These are phyloP conservation scores for Chrysanthemum makinoi DNA, from an alignment of 129 eudicot genomes.

Conservation along the genomic window DNA sequence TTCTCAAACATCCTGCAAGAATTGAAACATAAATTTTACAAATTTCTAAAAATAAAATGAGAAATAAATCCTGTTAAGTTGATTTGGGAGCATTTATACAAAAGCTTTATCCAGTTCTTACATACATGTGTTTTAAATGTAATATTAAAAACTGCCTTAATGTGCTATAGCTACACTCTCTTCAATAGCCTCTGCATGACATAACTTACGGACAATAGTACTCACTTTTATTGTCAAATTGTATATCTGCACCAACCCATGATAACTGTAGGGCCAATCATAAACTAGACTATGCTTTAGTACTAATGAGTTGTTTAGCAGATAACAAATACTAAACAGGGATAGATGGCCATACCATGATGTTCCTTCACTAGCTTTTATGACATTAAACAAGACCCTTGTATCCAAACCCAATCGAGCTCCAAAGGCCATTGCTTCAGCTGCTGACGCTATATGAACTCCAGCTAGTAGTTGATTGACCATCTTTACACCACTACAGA, in stretches of 20 bases:
- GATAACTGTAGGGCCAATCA: constrained; percentile 6
- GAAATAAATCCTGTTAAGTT: too few relatives aligned
- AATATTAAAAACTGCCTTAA: too few relatives aligned
- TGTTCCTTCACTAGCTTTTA: constrained; percentile 73
- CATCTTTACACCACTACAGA: constrained; percentile 91
- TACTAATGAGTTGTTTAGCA: not conserved
- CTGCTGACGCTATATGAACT: constrained; percentile 98
- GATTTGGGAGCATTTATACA: too few relatives aligned
- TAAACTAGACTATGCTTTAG: constrained; percentile 9
- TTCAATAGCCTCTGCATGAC: too few relatives aligned
- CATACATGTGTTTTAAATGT: too few relatives aligned
- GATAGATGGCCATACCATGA: constrained; percentile 64
- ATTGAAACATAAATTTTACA: constrained; percentile 13
- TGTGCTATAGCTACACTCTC: too few relatives aligned
- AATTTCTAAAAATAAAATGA: not conserved
- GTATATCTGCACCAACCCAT: not conserved
- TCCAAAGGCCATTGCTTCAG: constrained; percentile 98
- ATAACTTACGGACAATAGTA: too few relatives aligned
- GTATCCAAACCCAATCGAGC: constrained; percentile 92
- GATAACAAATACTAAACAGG: constrained; percentile 10
- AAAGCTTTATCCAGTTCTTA: too few relatives aligned
- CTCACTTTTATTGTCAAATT: too few relatives aligned
- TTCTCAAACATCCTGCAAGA: constrained; percentile 97
- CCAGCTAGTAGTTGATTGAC: constrained; percentile 98
- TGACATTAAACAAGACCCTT: constrained; percentile 64